Conservation (phyloP, 371 early-diverging fungal species). For the Encephalitozoon hellem region DNA sequence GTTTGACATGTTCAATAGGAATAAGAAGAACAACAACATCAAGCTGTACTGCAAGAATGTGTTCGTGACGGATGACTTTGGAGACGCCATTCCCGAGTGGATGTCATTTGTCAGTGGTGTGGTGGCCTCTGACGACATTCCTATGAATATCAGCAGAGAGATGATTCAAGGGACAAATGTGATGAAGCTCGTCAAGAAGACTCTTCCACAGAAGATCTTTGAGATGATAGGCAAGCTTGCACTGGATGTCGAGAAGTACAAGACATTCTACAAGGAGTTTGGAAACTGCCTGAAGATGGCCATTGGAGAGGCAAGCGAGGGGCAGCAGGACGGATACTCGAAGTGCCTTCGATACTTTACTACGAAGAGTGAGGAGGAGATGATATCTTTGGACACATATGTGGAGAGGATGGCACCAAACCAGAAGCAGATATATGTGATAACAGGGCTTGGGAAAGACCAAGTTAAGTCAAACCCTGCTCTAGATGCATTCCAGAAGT, state of each 20-base stretch:
- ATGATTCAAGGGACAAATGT: constrained; percentile 83
- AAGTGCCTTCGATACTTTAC: constrained; percentile 79
- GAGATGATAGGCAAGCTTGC: constrained; percentile 77
- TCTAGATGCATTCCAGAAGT: constrained; percentile 73
- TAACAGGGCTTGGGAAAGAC: constrained; percentile 67
- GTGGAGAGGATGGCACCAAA: constrained; percentile 71
- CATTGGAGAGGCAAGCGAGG: constrained; percentile 70
- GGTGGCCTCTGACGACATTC: constrained; percentile 83
- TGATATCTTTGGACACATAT: constrained; percentile 72
- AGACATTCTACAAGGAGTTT: constrained; percentile 83
- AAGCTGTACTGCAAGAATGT: constrained; percentile 86
- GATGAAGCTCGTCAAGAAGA: constrained; percentile 80
- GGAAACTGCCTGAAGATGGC: constrained; percentile 81
- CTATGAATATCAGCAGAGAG: constrained; percentile 88
- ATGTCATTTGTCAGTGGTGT: constrained; percentile 74
- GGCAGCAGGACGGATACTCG: constrained; percentile 73
- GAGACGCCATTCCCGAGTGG: constrained; percentile 76
- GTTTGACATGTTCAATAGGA: constrained; percentile 75
- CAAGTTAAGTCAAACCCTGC: constrained; percentile 72
- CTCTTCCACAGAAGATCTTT: constrained; percentile 77
- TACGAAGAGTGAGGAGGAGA: constrained; percentile 77
- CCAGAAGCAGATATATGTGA: constrained; percentile 75
- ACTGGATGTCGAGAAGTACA: constrained; percentile 72
- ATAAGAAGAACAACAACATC: constrained; percentile 79
- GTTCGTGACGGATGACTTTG: constrained; percentile 81